These are phyloP conservation scores for Boletus rex-veris DNA, from an alignment of 768 basidiomycete genomes.

Conservation along the genomic window DNA sequence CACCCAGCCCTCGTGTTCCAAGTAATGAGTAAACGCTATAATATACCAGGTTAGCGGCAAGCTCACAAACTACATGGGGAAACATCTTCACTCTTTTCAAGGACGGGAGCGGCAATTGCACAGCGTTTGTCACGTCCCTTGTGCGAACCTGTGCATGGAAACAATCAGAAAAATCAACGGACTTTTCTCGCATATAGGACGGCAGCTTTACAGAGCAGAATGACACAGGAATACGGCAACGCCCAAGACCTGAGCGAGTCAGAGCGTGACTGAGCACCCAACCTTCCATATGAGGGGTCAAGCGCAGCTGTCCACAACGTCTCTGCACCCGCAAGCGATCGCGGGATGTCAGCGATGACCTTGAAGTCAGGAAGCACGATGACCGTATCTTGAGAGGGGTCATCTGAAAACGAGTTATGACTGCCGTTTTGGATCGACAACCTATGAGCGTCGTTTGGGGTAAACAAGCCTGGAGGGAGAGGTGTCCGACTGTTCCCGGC, in stretches of 20 bases:
- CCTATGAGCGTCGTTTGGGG: constrained; percentile 48
- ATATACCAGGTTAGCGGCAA: neutral
- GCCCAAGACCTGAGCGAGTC: constrained; percentile 64
- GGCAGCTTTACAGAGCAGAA: constrained; percentile 73
- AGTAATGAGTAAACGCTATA: constrained; percentile 57
- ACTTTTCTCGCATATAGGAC: neutral
- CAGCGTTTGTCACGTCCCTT: constrained; percentile 92
- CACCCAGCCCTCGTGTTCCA: constrained; percentile 70
- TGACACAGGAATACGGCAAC: constrained; percentile 85
- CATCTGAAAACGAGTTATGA: constrained; percentile 62
- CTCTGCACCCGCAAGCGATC: constrained; percentile 61
- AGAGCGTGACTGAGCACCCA: constrained; percentile 42
- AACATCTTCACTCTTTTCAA: constrained; percentile 59
- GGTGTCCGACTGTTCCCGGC: constrained; percentile 3
- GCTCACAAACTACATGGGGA: constrained; percentile 13
- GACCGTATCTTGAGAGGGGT: constrained; percentile 66
- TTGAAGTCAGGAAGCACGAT: constrained; percentile 93
- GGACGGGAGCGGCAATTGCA: constrained; percentile 78
- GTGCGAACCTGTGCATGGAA: constrained; percentile 68
- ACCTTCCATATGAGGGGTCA: constrained; percentile 52
- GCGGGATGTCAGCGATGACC: constrained; percentile 68
- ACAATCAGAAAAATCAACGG: neutral
- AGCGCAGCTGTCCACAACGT: constrained; percentile 64
- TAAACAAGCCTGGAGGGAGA: constrained; percentile 51
- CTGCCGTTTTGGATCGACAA: constrained; percentile 83